A percentile compares a stretch with the other conserved stretches of the same genome.
Conservation (phyloP, 2,329 filamentous ascomycete genomes). For the Fusarium sp. region DNA sequence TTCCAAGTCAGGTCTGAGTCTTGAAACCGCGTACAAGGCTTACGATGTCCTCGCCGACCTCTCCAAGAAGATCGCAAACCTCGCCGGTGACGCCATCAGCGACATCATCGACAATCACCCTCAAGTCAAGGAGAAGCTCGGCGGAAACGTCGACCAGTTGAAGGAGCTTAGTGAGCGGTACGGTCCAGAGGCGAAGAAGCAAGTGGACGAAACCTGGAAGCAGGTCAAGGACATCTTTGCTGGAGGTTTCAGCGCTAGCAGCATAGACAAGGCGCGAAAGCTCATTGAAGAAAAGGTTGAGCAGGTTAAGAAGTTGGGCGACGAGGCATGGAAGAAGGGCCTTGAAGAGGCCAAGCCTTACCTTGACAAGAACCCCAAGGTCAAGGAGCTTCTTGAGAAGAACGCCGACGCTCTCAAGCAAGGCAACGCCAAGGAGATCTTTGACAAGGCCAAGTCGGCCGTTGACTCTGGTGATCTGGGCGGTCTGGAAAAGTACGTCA, state of each 20-base stretch:
- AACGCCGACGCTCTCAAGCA: conserved; percentile 76
- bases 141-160: conserved; percentile 74
- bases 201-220: conserved; percentile 77
- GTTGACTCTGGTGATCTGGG: conserved; percentile 71
- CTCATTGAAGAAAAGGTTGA: conserved; percentile 78
- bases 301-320: conserved; percentile 74
- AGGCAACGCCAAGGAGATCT: conserved; percentile 74
- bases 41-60: conserved; percentile 74
- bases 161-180: conserved; percentile 77
- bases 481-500: conserved; percentile 53
- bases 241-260: conserved; percentile 67
- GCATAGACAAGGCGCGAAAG: conserved; percentile 67
- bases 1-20: conserved; percentile 69
- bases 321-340: conserved; percentile 79
- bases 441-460: conserved; percentile 71
- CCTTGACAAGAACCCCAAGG: conserved; percentile 80
- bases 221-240: conserved; percentile 74
- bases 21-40: conserved; percentile 71
- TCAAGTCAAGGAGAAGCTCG: conserved; percentile 77
- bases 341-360: conserved; percentile 78
- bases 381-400: conserved; percentile 78
- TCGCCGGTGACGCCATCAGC: conserved; percentile 71
- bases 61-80: conserved; percentile 67
- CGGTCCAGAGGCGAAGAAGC: conserved; percentile 82
- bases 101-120: conserved; percentile 82